These are phyloP conservation scores for Tagetes erecta DNA, from an alignment of 129 eudicot species.

Conservation along the genomic window DNA sequence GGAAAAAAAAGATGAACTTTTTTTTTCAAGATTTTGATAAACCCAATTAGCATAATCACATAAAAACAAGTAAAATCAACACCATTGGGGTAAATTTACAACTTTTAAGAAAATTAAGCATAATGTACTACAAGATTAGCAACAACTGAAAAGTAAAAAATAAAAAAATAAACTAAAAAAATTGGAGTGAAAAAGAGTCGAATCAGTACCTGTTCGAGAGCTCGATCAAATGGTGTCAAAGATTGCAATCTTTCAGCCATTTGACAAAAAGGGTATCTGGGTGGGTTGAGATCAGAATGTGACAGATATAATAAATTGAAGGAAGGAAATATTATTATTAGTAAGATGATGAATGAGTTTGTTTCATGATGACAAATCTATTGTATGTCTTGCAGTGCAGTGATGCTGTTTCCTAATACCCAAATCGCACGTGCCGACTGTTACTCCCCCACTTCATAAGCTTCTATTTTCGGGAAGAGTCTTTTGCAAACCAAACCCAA, in stretches of 20 bases:
- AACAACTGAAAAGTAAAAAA: background rate
- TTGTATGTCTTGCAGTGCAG: constrained; percentile 35
- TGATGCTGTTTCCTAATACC: constrained; percentile 22
- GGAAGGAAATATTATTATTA: background rate
- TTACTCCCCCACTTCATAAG: constrained; percentile 20
- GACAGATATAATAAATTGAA: constrained; percentile 6
- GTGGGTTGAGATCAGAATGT: constrained; percentile 33
- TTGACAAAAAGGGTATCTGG: too few relatives aligned
- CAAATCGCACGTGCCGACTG: constrained; percentile 45
- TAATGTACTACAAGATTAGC: background rate
- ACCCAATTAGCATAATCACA: constrained; percentile 2
- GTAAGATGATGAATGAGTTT: constrained; percentile 18
- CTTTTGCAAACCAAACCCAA: background rate
- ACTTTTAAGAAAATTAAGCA: constrained; percentile 5
- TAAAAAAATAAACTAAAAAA: background rate
- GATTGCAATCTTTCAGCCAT: constrained; percentile 52
- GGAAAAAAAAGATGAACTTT: background rate
- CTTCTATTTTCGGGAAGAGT: constrained; percentile 24
- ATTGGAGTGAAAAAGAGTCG: background rate
- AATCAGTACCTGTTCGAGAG: constrained; percentile 54
- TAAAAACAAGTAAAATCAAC: background rate
- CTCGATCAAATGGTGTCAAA: constrained; percentile 50
- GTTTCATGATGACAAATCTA: constrained; percentile 34
- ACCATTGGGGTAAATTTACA: constrained; percentile 4
- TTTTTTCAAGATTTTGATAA: constrained; percentile 2